Conservation (phyloP, 306 rosid species). For the Glycyrrhiza uralensis region DNA sequence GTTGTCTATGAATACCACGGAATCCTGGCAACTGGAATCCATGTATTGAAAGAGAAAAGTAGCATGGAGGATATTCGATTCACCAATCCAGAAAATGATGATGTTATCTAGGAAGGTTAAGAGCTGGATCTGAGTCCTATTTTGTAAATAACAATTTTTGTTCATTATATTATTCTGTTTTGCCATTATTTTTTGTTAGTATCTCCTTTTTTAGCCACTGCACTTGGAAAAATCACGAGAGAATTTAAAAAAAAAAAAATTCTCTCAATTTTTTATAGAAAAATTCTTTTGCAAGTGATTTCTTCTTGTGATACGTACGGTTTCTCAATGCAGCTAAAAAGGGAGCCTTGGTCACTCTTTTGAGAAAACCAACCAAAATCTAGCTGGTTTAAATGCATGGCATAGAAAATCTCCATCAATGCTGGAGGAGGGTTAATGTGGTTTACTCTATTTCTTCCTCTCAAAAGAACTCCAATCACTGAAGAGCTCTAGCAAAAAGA, state of each 20-base stretch:
- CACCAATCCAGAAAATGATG: background rate
- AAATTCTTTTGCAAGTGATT: background rate
- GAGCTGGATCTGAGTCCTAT: no score
- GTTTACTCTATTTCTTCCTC: slow-evolving; percentile 44
- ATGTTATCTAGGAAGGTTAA: no score
- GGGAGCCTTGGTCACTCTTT: slow-evolving; percentile 9
- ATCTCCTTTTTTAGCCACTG: no score
- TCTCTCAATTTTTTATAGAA: background rate
- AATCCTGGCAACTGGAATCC: background rate
- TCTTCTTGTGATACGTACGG: background rate
- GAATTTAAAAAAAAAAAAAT: no score
- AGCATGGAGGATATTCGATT: background rate
- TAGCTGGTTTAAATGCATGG: slow-evolving; percentile 10
- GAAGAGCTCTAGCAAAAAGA: slow-evolving; percentile 62
- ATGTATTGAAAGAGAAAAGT: background rate
- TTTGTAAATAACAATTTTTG: no score
- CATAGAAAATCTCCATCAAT: slow-evolving; percentile 19
- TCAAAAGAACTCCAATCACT: slow-evolving; percentile 47
- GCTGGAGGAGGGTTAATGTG: slow-evolving; percentile 44
- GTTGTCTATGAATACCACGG: background rate
- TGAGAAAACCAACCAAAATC: slow-evolving; percentile 24
- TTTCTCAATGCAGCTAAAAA: slow-evolving; percentile 30
- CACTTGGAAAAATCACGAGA: no score
- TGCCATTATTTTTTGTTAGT: no score
- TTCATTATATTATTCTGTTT: no score